Evolutionary conservation across 106 monocot genomes (phyloP), one percentile per base, ranked within the genome.

Genomic region (Acorus calamus): DNA sequence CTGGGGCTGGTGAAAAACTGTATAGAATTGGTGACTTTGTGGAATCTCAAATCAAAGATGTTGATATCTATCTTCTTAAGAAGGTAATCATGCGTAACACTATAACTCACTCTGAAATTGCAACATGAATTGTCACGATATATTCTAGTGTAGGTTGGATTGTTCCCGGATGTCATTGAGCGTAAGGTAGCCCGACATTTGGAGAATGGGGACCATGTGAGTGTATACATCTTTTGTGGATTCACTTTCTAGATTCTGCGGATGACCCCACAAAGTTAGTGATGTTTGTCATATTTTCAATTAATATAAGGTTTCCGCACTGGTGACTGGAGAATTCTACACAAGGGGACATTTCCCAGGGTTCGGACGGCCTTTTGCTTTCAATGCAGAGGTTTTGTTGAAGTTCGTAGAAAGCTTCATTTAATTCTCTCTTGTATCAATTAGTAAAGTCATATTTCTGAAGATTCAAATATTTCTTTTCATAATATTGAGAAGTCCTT

Each of bases 121-220:
- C n/a, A 14, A 6, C 4, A 44, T n/a, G 46, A 62, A 44, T 13
- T 8, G 44, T 13, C 3, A 44, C 14, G 10, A 3, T 12, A 11
- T 4, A 7, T 50, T 11, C 5, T 50, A 42, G 57, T 56, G n/a
- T 56, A 96, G 96, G 90, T 96, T 74, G 96, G 96, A 13, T 59
- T 96, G 53, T 96, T 96, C 85, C 96, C 96, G 43, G 91, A 96
- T 77, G 74, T 91, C 46, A 69, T 96, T 60, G 96, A 96, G 76
- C 75, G 80, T 9, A 91, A 91, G 77, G 83, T 77, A 4, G 67
- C 67, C 45, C 62, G 71, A 0, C 87, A 96, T 74, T 68, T 96
- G 52, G 78, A 91, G 64, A 87, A 77, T 73, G 90, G 87, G 62
- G 96, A 96, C 64, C 69, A 82, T 56, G 93, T 94, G 50, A 68